Conservation (phyloP, 2,329 filamentous ascomycete species). For the Aspergillus sergii region DNA sequence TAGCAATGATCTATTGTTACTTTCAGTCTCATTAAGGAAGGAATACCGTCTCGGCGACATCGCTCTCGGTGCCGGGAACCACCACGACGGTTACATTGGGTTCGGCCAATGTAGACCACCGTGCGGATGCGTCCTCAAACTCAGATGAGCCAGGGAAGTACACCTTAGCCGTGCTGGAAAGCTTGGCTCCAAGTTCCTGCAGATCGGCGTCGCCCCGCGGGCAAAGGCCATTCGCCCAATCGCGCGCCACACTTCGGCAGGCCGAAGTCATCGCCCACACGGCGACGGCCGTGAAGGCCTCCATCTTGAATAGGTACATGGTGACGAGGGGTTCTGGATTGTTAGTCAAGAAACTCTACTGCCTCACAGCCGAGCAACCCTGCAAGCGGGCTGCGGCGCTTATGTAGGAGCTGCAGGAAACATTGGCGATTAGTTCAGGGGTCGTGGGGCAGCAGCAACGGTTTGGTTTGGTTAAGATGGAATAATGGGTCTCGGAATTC, state of each 20-base stretch:
- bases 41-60: slow-evolving; percentile 52
- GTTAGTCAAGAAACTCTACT: background rate
- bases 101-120: slow-evolving; percentile 51
- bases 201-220: slow-evolving; percentile 17
- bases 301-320: slow-evolving; percentile 12
- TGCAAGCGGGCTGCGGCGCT: background rate
- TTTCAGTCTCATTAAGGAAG: background rate
- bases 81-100: slow-evolving; percentile 53
- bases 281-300: slow-evolving; percentile 26
- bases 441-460: background rate
- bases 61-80: slow-evolving; percentile 50
- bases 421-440: background rate
- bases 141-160: slow-evolving; percentile 46
- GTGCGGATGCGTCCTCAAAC: slow-evolving; percentile 42
- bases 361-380: too few relatives aligned
- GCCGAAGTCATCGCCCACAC: slow-evolving; percentile 26
- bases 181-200: slow-evolving; percentile 21
- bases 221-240: background rate
- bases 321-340: background rate
- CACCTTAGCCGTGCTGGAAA: slow-evolving; percentile 45
- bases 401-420: background rate
- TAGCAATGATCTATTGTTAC: background rate
- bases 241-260: background rate
- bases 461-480: background rate
- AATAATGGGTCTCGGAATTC: background rate